Conservation (phyloP, 441 rosid genomes). For the Gossypium davidsonii region DNA sequence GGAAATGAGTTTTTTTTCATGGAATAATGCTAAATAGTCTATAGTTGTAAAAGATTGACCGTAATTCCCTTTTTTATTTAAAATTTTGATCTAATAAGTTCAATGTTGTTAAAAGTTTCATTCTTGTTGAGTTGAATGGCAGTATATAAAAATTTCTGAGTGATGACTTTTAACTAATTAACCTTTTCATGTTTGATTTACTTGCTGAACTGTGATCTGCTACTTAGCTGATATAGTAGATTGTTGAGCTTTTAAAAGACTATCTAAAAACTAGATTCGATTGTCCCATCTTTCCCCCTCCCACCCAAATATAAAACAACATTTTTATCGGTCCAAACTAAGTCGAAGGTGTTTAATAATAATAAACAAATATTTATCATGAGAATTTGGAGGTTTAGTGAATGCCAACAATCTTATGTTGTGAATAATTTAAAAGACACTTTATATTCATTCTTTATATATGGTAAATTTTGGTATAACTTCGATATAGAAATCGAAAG, state of each 20-base stretch:
- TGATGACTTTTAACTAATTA: not conserved
- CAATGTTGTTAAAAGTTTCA: not conserved
- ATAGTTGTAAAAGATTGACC: not conserved
- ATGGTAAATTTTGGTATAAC: no score
- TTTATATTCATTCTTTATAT: no score
- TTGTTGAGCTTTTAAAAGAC: not conserved
- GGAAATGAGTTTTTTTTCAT: not conserved
- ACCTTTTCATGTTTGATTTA: not conserved
- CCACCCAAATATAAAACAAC: no score
- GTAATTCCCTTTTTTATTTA: not conserved
- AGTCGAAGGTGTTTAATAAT: no score
- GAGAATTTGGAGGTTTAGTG: no score
- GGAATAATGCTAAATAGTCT: slow-evolving; percentile 4
- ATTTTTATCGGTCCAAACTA: no score
- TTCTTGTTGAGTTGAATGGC: not conserved
- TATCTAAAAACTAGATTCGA: not conserved
- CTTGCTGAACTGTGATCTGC: not conserved
- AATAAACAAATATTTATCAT: no score
- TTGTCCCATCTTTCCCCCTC: no score
- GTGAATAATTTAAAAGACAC: no score
- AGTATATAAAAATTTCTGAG: not conserved
- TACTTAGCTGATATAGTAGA: not conserved
- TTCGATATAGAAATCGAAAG: no score
- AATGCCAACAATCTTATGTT: no score
- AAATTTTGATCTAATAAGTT: not conserved